These are phyloP conservation scores for Neonectria ditissima DNA, from an alignment of 2,329 filamentous ascomycete species.

Conservation along the genomic window DNA sequence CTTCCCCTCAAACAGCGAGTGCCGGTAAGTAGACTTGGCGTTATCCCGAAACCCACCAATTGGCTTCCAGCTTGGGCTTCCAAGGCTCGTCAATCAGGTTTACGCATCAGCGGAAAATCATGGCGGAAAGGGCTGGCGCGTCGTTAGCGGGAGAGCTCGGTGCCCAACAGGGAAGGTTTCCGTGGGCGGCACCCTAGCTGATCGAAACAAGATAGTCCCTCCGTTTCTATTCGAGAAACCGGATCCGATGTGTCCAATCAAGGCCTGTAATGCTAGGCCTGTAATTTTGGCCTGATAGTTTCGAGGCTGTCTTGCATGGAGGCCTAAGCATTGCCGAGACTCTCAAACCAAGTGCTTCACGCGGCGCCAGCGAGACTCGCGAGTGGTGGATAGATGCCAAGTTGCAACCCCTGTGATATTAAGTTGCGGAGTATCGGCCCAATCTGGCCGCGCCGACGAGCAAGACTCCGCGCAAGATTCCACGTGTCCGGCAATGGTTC, in stretches of 20 bases:
- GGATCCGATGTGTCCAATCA: not conserved
- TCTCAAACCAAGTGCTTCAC: not conserved
- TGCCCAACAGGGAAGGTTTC: constrained; percentile 1
- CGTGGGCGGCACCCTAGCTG: not conserved
- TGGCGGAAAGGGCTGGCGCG: not conserved
- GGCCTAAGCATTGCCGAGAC: not conserved
- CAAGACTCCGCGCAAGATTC: not conserved
- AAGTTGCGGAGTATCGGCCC: not conserved
- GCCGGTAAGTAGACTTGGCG: not conserved
- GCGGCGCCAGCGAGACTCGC: not conserved
- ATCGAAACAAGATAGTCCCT: not conserved
- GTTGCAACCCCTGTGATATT: not conserved
- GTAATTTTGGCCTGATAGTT: not conserved
- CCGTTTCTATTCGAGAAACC: not conserved
- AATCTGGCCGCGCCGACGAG: not conserved
- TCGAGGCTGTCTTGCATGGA: not conserved
- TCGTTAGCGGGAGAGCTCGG: not conserved
- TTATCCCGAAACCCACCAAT: not conserved
- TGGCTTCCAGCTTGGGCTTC: not conserved
- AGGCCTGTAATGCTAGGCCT: not conserved
- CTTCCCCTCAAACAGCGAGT: no score
- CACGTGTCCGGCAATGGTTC: not conserved
- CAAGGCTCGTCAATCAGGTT: not conserved
- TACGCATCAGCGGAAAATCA: not conserved
- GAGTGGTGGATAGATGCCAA: not conserved